Evolutionary conservation across 345 rosid species (phyloP), one percentile per base, ranked within the genome.

Genomic region (Dimocarpus longan): DNA sequence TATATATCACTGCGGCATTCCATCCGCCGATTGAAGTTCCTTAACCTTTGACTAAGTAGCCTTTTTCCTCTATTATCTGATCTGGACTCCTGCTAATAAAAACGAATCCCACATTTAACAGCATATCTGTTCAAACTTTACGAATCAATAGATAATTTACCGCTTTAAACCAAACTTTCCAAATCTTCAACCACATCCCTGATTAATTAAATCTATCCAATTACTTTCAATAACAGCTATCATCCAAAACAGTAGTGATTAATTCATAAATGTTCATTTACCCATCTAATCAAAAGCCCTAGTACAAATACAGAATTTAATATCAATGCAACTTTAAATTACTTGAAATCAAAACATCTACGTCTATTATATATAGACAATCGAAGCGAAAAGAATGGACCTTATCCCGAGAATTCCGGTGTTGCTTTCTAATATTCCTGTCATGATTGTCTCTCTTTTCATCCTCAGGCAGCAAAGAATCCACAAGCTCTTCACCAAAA

Each of bases 21-120:
- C 82, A 83, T 82, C 75, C 66, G 75, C 79, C 90, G 78, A 86
- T 88, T 91, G 10, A 72, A 78, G 81, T 75, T 86, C 85, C 98
- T 91, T 87, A 85, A 80, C 81, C 94, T 87, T 80, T 93, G 98
- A 87, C 85, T 81, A 66, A 96, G 93, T 46, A 88, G 80, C 37
- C 70, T 65, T 64, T 87, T 87, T 63, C 99, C 99, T 79, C 99
- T 88, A 77, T 76, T 80, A 85, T 94, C 99, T 77, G 87, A 86
- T 86, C 99, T 89, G 77, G 79, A 83, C 70, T 93, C 98, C 99
- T 96, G 94, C 74, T 69, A 80, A 86, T 46, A 66, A 76, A 79
- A 84, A 5, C 6, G 66, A 77, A 78, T 19, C 77, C 71, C 65
- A 78, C 28, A 81, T 44, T 28, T 57, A 64, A 68, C 28, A 63